Evolutionary conservation across 495 filamentous ascomycete species (phyloP).

Genomic region (Hyaloscypha hepaticicola): DNA sequence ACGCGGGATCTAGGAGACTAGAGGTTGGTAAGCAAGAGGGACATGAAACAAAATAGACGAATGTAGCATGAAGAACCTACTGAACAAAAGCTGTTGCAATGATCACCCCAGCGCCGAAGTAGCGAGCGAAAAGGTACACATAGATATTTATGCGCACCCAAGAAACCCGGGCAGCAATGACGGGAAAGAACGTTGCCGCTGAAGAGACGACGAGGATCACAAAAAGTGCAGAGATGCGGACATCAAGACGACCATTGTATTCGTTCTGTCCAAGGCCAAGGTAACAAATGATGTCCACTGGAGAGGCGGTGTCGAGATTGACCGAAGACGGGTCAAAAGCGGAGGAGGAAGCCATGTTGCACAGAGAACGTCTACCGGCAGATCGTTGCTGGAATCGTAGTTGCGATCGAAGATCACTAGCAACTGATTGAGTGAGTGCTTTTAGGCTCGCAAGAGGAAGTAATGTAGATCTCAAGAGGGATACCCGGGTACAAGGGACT

Average conservation of each 20-base stretch:
- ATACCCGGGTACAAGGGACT: too few species aligned
- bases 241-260: constrained; percentile 61
- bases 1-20: constrained; percentile 53
- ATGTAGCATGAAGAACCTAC: constrained; percentile 23
- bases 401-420: too few species aligned
- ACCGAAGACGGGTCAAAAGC: too few species aligned
- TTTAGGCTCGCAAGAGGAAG: too few species aligned
- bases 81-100: constrained; percentile 78
- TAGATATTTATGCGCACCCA: constrained; percentile 54
- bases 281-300: constrained; percentile 21
- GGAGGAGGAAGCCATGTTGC: too few species aligned
- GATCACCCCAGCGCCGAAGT: constrained; percentile 71
- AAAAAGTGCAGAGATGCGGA: constrained; percentile 72
- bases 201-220: constrained; percentile 68
- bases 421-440: too few species aligned
- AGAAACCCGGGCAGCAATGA: constrained; percentile 53
- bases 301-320: constrained; percentile 24
- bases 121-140: constrained; percentile 62
- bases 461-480: too few species aligned
- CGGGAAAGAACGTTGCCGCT: constrained; percentile 60
- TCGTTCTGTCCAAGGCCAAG: constrained; percentile 44
- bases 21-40: constrained; percentile 30
- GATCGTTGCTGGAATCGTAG: too few species aligned
- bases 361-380: too few species aligned
- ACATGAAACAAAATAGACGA: too few species aligned